A percentile compares a stretch with the other conserved stretches of the same genome.
These are phyloP conservation scores for Medicago arabica DNA, from an alignment of 306 rosid species.

Conservation along the genomic window DNA sequence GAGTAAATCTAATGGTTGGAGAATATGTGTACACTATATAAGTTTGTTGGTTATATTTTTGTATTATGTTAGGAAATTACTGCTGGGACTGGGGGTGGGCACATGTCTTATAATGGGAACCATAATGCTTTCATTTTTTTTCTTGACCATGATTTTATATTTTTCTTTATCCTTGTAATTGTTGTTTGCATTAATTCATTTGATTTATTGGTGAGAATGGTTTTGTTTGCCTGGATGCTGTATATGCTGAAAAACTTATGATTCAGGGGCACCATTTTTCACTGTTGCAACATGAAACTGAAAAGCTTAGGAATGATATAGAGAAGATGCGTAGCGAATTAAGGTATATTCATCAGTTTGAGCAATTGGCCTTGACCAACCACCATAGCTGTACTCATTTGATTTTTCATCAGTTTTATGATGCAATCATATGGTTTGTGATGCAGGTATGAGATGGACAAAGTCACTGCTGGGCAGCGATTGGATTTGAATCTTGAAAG, in stretches of 20 bases:
- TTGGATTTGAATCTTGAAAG: slow-evolving; percentile 96
- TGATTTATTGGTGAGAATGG: not conserved
- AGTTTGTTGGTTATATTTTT: not conserved
- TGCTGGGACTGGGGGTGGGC: not conserved
- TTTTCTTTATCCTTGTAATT: not conserved
- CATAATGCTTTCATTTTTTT: not conserved
- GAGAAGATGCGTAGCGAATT: slow-evolving; percentile 96
- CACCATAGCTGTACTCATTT: slow-evolving; percentile 6
- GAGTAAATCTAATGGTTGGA: not conserved
- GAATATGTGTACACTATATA: too few relatives aligned
- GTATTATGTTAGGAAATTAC: not conserved
- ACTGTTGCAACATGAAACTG: slow-evolving; percentile 88
- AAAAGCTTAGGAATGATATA: slow-evolving; percentile 83
- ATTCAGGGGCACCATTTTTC: slow-evolving; percentile 95
- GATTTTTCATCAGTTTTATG: slow-evolving; percentile 30
- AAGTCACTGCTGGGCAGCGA: slow-evolving; percentile 94
- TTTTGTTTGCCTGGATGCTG: slow-evolving; percentile 36
- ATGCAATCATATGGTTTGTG: slow-evolving; percentile 38
- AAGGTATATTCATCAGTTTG: slow-evolving; percentile 44
- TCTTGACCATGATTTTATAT: not conserved
- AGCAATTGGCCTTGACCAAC: slow-evolving; percentile 32
- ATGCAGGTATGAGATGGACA: slow-evolving; percentile 89
- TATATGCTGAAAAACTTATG: slow-evolving; percentile 26
- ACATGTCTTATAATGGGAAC: slow-evolving; percentile 6
- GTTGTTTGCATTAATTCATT: not conserved